Percentiles rank a stretch among this genome's conserved stretches.
phyloP scores from a whole-genome alignment of 805 yeast genomes.

The Wickerhamiella azymoides region DNA sequence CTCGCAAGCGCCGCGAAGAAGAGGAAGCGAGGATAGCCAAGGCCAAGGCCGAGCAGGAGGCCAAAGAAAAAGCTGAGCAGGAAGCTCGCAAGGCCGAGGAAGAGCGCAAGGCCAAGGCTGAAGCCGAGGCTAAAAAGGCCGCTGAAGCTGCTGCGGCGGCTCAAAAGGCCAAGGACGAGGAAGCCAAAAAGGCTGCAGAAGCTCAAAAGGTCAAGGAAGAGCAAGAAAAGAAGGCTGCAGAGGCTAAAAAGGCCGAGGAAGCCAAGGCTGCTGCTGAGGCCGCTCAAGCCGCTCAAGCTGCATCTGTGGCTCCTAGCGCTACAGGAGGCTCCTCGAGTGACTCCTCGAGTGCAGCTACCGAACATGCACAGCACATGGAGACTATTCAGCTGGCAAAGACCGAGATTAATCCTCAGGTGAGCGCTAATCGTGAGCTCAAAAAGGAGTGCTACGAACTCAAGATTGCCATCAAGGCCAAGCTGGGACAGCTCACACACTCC shows the following conservation, averaged over 20 bases:
- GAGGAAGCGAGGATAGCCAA: constrained; percentile 5
- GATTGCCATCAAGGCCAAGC: constrained; percentile 70
- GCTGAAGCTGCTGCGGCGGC: constrained; percentile 16
- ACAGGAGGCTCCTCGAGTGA: no score
- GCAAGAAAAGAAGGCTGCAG: constrained; percentile 15
- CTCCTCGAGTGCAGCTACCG: constrained; percentile 13
- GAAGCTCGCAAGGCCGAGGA: constrained; percentile 1
- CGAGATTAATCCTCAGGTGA: constrained; percentile 43
- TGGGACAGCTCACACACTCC: constrained; percentile 82
- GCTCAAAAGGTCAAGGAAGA: constrained; percentile 16
- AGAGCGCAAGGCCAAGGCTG: constrained; percentile 1
- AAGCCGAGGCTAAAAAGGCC: constrained; percentile 10
- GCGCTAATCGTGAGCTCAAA: constrained; percentile 39
- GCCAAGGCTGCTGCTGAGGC: neutral
- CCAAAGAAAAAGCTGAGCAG: constrained; percentile 19
- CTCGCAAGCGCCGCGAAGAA: neutral
- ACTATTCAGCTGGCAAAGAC: constrained; percentile 37
- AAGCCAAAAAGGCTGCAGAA: constrained; percentile 8
- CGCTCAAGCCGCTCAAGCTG: neutral
- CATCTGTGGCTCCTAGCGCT: no score
- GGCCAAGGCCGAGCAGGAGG: constrained; percentile 11
- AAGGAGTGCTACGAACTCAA: constrained; percentile 44
- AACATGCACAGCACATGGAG: constrained; percentile 22
- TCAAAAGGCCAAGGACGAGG: constrained; percentile 25
- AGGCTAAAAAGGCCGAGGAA: constrained; percentile 4